Conservation (phyloP, 495 filamentous ascomycete species). For the Hypoxylon perforatum region DNA sequence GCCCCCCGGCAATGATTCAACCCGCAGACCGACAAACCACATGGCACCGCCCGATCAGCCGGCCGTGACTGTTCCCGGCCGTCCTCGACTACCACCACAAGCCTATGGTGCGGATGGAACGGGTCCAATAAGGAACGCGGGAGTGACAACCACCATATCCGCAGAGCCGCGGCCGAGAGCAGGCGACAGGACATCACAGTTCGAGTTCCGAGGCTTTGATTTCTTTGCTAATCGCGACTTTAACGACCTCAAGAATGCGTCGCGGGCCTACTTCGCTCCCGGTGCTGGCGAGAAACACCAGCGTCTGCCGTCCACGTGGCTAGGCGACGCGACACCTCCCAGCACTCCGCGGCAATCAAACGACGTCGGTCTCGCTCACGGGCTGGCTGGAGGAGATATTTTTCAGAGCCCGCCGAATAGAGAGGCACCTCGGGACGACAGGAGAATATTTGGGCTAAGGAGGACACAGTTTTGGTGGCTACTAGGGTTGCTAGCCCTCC, state of each 20-base stretch:
- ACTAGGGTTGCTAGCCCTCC: constrained; percentile 39
- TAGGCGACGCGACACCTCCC: constrained; percentile 44
- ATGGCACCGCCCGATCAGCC: constrained; percentile 32
- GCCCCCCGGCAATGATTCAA: constrained; percentile 28
- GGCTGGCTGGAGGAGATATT: background rate
- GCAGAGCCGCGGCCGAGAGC: background rate
- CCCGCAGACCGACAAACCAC: constrained; percentile 15
- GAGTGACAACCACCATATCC: constrained; percentile 11
- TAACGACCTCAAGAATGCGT: constrained; percentile 43
- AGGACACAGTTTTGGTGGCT: constrained; percentile 46
- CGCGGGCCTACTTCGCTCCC: constrained; percentile 42
- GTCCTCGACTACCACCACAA: constrained; percentile 17
- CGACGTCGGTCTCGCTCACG: too few species aligned
- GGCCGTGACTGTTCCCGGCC: constrained; percentile 15
- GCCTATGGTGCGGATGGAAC: background rate
- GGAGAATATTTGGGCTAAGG: constrained; percentile 40
- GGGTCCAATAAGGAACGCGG: background rate
- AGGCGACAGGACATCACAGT: constrained; percentile 18
- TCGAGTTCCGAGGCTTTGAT: constrained; percentile 46
- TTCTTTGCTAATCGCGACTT: constrained; percentile 46
- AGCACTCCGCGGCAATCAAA: constrained; percentile 34
- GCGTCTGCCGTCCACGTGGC: constrained; percentile 40
- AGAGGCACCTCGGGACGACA: constrained; percentile 5
- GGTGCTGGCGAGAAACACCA: constrained; percentile 27
- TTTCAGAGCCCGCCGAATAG: constrained; percentile 2